These are phyloP conservation scores for Prunus yedoensis DNA, from an alignment of 331 rosid genomes.

Conservation along the genomic window DNA sequence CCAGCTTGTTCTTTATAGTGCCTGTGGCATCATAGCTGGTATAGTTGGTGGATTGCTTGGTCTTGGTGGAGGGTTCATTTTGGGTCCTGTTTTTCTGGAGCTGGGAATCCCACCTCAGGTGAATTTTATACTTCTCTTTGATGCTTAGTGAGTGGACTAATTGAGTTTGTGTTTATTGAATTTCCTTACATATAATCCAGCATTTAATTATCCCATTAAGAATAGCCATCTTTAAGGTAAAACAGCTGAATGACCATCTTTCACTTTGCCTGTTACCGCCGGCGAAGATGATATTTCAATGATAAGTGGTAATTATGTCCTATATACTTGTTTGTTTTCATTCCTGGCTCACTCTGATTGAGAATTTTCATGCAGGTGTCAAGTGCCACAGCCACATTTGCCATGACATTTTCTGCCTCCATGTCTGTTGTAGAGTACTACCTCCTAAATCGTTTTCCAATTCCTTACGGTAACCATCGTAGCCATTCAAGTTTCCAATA, in stretches of 20 bases:
- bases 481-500: neutral
- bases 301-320: too few relatives aligned
- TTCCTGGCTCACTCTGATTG: neutral
- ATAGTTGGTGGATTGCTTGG: conserved; percentile 46
- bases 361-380: conserved; percentile 26
- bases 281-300: too few relatives aligned
- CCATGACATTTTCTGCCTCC: conserved; percentile 43
- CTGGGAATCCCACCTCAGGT: conserved; percentile 53
- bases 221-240: too few relatives aligned
- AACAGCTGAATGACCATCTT: too few relatives aligned
- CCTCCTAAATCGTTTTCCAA: conserved; percentile 32
- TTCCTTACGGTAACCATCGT: conserved; percentile 34
- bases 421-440: conserved; percentile 37
- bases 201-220: too few relatives aligned
- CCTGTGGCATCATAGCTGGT: conserved; percentile 33
- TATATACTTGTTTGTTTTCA: too few relatives aligned
- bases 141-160: neutral
- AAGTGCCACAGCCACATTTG: conserved; percentile 45
- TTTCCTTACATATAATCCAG: neutral
- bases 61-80: conserved; percentile 43
- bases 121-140: neutral
- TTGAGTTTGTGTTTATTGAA: neutral
- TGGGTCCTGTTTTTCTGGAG: conserved; percentile 45
- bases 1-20: conserved; percentile 18
- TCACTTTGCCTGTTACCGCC: too few relatives aligned